A percentile compares a stretch with the other conserved stretches of the same genome.
These are phyloP conservation scores for Solanum lycopersicoides DNA, from an alignment of 257 asterid species.

Conservation along the genomic window DNA sequence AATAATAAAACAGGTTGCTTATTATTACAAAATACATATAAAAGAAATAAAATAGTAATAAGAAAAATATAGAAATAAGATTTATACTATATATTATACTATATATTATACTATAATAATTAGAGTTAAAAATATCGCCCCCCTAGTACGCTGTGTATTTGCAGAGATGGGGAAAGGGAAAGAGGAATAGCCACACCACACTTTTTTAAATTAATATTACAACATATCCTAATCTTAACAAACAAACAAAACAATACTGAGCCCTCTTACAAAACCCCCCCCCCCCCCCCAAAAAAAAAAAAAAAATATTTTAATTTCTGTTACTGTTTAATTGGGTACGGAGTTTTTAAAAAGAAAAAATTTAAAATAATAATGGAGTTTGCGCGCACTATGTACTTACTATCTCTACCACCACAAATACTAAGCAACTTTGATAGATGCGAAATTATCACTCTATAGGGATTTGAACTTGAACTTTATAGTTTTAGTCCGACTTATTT, in stretches of 20 bases:
- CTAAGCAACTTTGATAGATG: neutral
- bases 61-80: no score
- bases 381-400: neutral
- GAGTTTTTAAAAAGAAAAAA: neutral
- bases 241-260: neutral
- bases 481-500: neutral
- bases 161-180: slow-evolving; percentile 31
- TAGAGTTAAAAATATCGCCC: slow-evolving; percentile 16
- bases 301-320: neutral
- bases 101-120: neutral
- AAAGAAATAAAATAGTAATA: no score
- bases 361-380: neutral
- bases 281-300: neutral
- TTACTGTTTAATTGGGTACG: neutral
- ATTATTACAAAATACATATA: no score
- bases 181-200: slow-evolving; percentile 27
- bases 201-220: slow-evolving; percentile 13
- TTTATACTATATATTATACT: no score
- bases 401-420: neutral
- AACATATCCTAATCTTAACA: slow-evolving; percentile 10
- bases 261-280: neutral
- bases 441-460: neutral
- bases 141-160: slow-evolving; percentile 35
- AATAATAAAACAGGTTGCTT: no score
- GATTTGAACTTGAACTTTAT: neutral